A percentile compares a stretch with the other conserved stretches of the same genome.
Conservation (phyloP, 257 asterid species). For the Datura wrightii region DNA sequence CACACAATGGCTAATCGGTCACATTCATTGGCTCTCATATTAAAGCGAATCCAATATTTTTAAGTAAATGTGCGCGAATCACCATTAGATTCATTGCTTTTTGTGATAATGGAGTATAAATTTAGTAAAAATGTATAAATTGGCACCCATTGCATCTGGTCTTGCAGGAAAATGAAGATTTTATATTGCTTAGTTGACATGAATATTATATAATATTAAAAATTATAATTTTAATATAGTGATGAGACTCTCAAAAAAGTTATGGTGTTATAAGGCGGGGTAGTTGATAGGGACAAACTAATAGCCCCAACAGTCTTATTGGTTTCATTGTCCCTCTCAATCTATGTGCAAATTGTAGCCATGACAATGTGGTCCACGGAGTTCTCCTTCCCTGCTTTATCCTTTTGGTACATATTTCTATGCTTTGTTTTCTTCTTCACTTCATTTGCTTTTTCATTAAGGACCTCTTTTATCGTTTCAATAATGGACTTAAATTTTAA, state of each 20-base stretch:
- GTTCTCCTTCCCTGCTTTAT: neutral
- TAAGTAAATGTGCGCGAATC: neutral
- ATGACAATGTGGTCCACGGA: neutral
- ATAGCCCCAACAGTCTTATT: neutral
- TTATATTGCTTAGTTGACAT: neutral
- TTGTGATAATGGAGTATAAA: neutral
- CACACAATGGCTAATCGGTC: neutral
- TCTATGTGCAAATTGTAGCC: conserved; percentile 23
- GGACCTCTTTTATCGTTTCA: neutral
- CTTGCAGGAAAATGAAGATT: neutral
- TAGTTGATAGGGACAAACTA: conserved; percentile 13
- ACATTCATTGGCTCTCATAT: neutral
- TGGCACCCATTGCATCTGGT: neutral
- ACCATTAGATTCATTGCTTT: neutral
- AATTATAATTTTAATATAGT: neutral
- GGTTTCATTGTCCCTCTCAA: conserved; percentile 20
- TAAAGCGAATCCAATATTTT: neutral
- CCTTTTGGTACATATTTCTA: neutral
- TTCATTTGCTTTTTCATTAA: neutral
- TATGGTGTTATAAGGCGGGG: neutral
- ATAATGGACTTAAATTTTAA: neutral
- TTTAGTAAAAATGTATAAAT: neutral
- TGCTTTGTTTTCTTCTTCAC: neutral
- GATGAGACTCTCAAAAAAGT: neutral
- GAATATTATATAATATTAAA: neutral